Evolutionary conservation across 345 rosid genomes (phyloP), one percentile per base, ranked within the genome.

Genomic region (Conringia planisiliqua): DNA sequence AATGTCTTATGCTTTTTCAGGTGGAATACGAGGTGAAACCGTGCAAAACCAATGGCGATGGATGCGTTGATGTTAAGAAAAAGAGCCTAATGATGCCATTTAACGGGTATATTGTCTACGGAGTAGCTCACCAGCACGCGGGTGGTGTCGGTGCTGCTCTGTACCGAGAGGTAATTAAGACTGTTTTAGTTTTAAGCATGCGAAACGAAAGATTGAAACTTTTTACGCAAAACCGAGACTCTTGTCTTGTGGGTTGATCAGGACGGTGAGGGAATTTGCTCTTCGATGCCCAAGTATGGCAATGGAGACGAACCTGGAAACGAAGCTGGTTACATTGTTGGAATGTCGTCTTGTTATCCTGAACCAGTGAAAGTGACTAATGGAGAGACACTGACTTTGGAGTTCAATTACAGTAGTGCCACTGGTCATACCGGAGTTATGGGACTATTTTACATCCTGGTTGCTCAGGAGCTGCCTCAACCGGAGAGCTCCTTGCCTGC

Each of bases 291-390:
- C 0, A 75, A 38, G 52, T 94, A 91, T 32, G 98, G 98, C 12
- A 56, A 78, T 16, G 97, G 97, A 65, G 76, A 58, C 14, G 95
- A 90, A 80, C 85, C 87, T 10, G 98, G 98, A 66, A 85, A 94
- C 18, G 98, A 94, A 78, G 83, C 85, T 62, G 98, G 97, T 59
- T 91, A 91, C 47, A 74, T 94, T 14, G 96, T 94, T 18, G 98
- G 98, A 76, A 91, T 94, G 97, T 85, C 98, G 1, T 72, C 96
- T 26, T 94, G 95, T 83, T 90, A 89, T 77, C 96, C 93, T 35
- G 64, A 78, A 27, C 88, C 91, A 16, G 77, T 90, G 63, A 86
- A 77, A 86, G 82, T 94, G 57, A 72, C 61, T 10, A 71, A 74
- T 22, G 85, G 89, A 62, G 97, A 94, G 77, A 85, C 79, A n/a